Conservation (phyloP, 2,329 filamentous ascomycete species). For the Coleophoma cylindrospora region DNA sequence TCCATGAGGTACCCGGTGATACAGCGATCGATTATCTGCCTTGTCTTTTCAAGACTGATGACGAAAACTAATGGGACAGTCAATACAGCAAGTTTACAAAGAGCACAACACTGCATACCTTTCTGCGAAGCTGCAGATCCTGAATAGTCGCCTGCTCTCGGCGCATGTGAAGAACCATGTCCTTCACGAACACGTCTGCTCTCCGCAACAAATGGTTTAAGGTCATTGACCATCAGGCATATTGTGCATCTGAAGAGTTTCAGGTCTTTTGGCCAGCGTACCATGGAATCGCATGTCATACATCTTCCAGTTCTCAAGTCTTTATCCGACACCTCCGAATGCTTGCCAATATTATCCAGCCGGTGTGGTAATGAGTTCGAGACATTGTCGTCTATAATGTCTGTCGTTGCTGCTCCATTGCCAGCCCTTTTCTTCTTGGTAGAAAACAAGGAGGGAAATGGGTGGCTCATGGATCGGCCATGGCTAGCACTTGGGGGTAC, state of each 20-base stretch:
- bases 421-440: conserved; percentile 48
- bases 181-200: conserved; percentile 19
- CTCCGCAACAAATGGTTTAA: conserved; percentile 40
- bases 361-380: conserved; percentile 6
- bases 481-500: conserved; percentile 12
- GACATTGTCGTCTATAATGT: conserved; percentile 38
- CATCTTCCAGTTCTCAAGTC: conserved; percentile 69
- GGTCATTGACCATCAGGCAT: conserved; percentile 80
- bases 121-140: conserved; percentile 12
- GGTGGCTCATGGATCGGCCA: conserved; percentile 66
- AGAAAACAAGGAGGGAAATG: conserved; percentile 68
- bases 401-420: conserved; percentile 27
- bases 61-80: not conserved
- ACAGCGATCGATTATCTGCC: conserved; percentile 49
- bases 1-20: conserved; percentile 42
- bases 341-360: conserved; percentile 24
- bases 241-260: conserved; percentile 77
- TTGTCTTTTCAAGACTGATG: conserved; percentile 52
- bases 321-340: conserved; percentile 35
- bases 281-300: conserved; percentile 78
- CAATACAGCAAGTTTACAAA: not conserved
- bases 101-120: conserved; percentile 9
- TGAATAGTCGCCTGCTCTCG: conserved; percentile 11
- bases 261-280: conserved; percentile 72
- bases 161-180: conserved; percentile 11